These are phyloP conservation scores for Saccharomyces hybrid DNA, from an alignment of 1,139 yeast species.

Conservation along the genomic window DNA sequence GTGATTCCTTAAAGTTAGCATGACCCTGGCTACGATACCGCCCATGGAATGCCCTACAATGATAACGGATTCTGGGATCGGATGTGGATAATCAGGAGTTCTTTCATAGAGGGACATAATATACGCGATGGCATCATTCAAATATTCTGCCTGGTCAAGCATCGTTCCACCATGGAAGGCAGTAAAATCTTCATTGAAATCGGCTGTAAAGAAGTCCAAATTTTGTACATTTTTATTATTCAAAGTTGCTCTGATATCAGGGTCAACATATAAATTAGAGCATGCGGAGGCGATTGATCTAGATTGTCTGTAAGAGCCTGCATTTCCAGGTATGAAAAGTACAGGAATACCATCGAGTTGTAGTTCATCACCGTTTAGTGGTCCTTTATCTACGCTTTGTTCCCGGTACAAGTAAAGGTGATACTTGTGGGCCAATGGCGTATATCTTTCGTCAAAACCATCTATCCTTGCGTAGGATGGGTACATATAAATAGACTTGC, in stretches of 20 bases:
- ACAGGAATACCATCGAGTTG: conserved; percentile 72
- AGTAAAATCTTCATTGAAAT: conserved; percentile 91
- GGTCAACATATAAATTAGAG: conserved; percentile 40
- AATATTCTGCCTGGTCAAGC: conserved; percentile 88
- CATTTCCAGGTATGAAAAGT: conserved; percentile 93
- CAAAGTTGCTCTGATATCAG: conserved; percentile 30
- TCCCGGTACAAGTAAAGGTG: conserved; percentile 75
- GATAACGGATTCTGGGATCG: conserved; percentile 61
- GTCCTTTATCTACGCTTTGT: conserved; percentile 58
- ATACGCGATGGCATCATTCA: conserved; percentile 78
- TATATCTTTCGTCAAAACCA: conserved; percentile 65
- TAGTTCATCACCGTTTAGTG: conserved; percentile 37
- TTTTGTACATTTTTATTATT: conserved; percentile 36
- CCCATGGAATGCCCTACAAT: conserved; percentile 96
- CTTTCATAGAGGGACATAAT: conserved; percentile 58
- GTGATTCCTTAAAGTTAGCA: conserved; percentile 75
- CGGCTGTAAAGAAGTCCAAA: conserved; percentile 80
- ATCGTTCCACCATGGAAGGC: conserved; percentile 94
- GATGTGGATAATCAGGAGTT: conserved; percentile 17
- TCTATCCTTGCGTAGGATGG: conserved; percentile 70
- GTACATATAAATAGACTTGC: conserved; percentile 59
- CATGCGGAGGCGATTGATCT: conserved; percentile 84
- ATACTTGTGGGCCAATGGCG: conserved; percentile 71
- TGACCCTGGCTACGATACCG: conserved; percentile 80
- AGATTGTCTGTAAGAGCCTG: conserved; percentile 87